Base-by-base conservation (phyloP, 169 alveolate genomes). In the Nephromyces sp. region DNA sequence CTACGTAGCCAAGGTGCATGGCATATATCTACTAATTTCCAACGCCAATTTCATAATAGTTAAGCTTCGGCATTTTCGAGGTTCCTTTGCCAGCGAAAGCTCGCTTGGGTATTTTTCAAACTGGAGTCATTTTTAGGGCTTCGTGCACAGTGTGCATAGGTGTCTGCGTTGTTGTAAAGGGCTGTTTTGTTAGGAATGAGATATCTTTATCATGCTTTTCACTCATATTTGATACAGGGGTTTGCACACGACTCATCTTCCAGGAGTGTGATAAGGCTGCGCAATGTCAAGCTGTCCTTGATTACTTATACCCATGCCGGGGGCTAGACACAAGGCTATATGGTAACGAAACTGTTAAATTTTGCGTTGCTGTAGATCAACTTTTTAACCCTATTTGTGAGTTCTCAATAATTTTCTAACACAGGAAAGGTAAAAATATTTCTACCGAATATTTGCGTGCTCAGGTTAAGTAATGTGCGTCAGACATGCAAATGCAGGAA, bases 251-350 rank as follows among this genome's bases (percentile, higher is more conserved):
- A 4, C 66, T 51, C 1, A 72, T 76, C 0, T 32, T 70, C 2
- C 25, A 29, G 15, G 76, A 66, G 27, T 52, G 72, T 21, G 64
- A 64, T 15, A 8, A 43, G 15, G 70, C 32, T 25, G 35, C 61
- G 15, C 29, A 57, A n/a, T 32, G 67, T 1, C 68, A 75, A 51
- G 64, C 72, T n/a, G 75, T 63, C 0, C 43, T 75, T 32, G 81
- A 75, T 5, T 75, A 75, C 33, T 64, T 75, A 2, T 75, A 75
- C 6, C 81, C 81, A 15, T 75, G 81, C 21, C 75, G 81, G 21
- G 69, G 74, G 0, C 75, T 75, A 24, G 81, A 75, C 65, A 71
- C 81, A 2, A 69, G 81, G 2, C 70, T 75, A 8, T 21, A 68
- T 68, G 75, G 81, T 75, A n/a, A 15, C 15, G n/a, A 32, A 51